phyloP scores from a whole-genome alignment of 208 protist genomes.

The Jaenimonas drosophilae region DNA sequence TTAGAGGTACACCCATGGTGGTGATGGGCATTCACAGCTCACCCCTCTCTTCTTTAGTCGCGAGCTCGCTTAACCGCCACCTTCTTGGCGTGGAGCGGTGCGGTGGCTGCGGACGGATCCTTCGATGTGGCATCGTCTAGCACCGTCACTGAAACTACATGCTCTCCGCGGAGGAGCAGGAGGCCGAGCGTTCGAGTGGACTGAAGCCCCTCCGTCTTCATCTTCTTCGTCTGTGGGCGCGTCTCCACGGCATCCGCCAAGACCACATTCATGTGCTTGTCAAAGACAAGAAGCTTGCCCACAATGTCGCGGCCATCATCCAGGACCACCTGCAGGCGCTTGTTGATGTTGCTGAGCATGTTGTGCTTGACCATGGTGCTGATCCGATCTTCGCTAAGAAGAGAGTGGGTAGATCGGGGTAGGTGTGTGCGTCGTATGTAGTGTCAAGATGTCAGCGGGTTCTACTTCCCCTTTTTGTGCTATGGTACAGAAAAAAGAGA shows the following conservation, averaged over 20 bases:
- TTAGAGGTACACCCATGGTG: too few relatives aligned
- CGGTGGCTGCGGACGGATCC: conserved; percentile 19
- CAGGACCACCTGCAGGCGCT: conserved; percentile 44
- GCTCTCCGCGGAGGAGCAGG: conserved; percentile 75
- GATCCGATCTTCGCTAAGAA: background rate
- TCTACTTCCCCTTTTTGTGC: background rate
- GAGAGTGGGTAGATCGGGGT: background rate
- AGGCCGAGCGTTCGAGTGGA: conserved; percentile 54
- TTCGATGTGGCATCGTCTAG: conserved; percentile 3
- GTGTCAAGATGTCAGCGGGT: background rate
- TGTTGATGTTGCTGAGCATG: conserved; percentile 83
- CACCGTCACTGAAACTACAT: conserved; percentile 72
- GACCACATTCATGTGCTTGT: conserved; percentile 88
- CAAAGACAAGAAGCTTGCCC: conserved; percentile 74
- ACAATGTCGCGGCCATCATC: conserved; percentile 68
- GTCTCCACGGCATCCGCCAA: conserved; percentile 43
- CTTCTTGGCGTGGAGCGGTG: conserved; percentile 12
- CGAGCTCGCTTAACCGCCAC: conserved; percentile 17
- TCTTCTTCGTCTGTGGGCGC: conserved; percentile 57
- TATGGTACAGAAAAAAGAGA: background rate
- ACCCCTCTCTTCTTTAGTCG: too few relatives aligned
- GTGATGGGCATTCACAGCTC: too few relatives aligned
- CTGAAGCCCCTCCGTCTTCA: conserved; percentile 39
- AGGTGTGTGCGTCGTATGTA: conserved; percentile 2
- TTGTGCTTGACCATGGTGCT: conserved; percentile 51